Conservation (phyloP, 805 yeast genomes). For the Ogataea pignaliae region DNA sequence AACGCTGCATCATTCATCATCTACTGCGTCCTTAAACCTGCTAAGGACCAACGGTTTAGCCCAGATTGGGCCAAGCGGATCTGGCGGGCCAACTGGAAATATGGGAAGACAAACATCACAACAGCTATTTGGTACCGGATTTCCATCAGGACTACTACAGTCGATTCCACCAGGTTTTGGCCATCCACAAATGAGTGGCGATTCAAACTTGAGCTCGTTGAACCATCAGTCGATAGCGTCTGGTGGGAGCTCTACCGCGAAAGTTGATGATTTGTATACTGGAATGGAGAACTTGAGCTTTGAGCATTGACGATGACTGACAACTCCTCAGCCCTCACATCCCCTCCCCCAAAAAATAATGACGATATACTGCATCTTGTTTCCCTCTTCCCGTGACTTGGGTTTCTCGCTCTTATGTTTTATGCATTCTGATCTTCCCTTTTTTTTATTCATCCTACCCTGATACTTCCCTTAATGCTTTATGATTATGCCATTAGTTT, state of each 20-base stretch:
- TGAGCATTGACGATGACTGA: slow-evolving; percentile 15
- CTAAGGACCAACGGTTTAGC: slow-evolving; percentile 24
- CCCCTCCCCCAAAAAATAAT: too few species aligned
- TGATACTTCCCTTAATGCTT: too few species aligned
- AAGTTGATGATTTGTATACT: slow-evolving; percentile 23
- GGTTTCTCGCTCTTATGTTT: too few species aligned
- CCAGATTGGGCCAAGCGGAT: slow-evolving; percentile 5
- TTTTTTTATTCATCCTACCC: too few species aligned
- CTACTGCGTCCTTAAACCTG: slow-evolving; percentile 28
- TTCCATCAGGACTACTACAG: slow-evolving; percentile 11
- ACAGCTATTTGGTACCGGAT: slow-evolving; percentile 10
- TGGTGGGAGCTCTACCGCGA: slow-evolving; percentile 19
- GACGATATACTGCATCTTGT: too few species aligned
- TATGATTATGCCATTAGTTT: too few species aligned
- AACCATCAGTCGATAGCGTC: slow-evolving; percentile 18
- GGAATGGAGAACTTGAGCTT: slow-evolving; percentile 27
- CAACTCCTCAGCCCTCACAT: background rate
- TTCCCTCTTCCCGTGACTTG: too few species aligned
- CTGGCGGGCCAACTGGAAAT: slow-evolving; percentile 7
- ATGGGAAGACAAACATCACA: slow-evolving; percentile 16
- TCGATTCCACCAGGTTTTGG: slow-evolving; percentile 15
- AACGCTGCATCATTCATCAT: slow-evolving; percentile 26
- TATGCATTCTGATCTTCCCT: too few species aligned
- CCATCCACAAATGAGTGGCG: slow-evolving; percentile 27
- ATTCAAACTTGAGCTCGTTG: slow-evolving; percentile 15